These are phyloP conservation scores for Aspergillus bertholletiae DNA, from an alignment of 495 filamentous ascomycete species.

Conservation along the genomic window DNA sequence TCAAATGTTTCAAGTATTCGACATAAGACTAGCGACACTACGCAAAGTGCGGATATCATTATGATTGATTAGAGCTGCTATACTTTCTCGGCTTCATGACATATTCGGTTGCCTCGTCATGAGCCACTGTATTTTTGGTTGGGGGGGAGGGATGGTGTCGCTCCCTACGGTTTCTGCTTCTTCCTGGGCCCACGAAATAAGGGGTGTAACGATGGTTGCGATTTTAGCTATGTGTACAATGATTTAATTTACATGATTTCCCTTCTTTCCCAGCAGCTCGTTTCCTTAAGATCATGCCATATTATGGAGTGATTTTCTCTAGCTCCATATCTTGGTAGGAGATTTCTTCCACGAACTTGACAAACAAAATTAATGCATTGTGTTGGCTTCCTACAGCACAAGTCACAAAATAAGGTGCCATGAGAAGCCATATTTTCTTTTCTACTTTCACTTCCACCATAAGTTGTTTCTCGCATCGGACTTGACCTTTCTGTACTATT, in stretches of 20 bases:
- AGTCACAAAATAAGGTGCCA: too few relatives aligned
- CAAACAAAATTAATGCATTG: background rate
- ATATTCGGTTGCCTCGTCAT: background rate
- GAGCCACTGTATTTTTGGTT: background rate
- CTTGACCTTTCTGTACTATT: too few relatives aligned
- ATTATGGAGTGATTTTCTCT: background rate
- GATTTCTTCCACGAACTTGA: background rate
- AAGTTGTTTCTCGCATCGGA: too few relatives aligned
- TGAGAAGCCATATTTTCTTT: too few relatives aligned
- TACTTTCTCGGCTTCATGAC: background rate
- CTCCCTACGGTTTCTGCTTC: background rate
- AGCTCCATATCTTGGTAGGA: background rate
- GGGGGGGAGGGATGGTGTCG: background rate
- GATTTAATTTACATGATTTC: background rate
- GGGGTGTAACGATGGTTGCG: background rate
- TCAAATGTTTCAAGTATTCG: constrained; percentile 7
- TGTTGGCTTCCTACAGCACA: background rate
- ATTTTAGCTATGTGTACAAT: background rate
- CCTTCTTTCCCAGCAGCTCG: background rate
- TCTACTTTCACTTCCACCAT: too few relatives aligned
- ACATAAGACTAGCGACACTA: constrained; percentile 7
- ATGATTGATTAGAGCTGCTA: constrained; percentile 36
- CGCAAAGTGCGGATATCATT: constrained; percentile 29
- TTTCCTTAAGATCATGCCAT: background rate
- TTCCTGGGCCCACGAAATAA: background rate